A percentile compares a stretch with the other conserved stretches of the same genome.
phyloP scores from a whole-genome alignment of 108 stramenopile genomes.

The Fistulifera solaris region DNA sequence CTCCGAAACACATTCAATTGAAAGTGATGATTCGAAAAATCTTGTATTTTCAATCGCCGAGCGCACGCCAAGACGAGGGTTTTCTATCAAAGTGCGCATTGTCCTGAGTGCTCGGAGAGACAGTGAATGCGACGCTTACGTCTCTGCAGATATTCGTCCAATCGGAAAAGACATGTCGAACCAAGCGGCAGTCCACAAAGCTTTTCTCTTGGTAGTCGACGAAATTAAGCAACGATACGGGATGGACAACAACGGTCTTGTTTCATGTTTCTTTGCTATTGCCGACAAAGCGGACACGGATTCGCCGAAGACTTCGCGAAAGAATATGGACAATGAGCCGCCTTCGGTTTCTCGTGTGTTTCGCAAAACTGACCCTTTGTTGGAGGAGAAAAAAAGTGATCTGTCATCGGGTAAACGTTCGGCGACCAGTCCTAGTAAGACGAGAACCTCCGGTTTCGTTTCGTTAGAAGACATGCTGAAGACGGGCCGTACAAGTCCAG shows the following conservation, averaged over 20 bases:
- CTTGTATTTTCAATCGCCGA: slow-evolving; percentile 50
- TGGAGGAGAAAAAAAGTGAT: slow-evolving; percentile 13
- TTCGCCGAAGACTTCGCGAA: neutral
- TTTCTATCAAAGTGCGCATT: slow-evolving; percentile 60
- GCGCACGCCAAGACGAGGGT: slow-evolving; percentile 67
- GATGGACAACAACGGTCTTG: slow-evolving; percentile 45
- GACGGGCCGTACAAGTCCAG: slow-evolving; percentile 11
- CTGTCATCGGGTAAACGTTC: neutral
- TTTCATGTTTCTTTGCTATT: slow-evolving; percentile 29
- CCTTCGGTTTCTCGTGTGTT: slow-evolving; percentile 10
- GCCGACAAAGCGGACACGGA: slow-evolving; percentile 21
- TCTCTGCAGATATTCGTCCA: slow-evolving; percentile 60
- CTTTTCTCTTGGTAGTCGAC: slow-evolving; percentile 64
- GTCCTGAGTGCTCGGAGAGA: slow-evolving; percentile 34
- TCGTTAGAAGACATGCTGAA: slow-evolving; percentile 48
- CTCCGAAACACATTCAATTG: slow-evolving; percentile 64
- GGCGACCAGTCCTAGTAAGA: neutral
- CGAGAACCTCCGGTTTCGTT: slow-evolving; percentile 21
- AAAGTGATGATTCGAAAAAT: slow-evolving; percentile 53
- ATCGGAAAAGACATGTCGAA: slow-evolving; percentile 77
- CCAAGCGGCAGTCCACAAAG: slow-evolving; percentile 74
- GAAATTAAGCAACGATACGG: slow-evolving; percentile 69
- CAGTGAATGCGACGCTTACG: slow-evolving; percentile 38
- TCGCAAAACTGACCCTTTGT: slow-evolving; percentile 22
- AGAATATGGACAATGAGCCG: too few relatives aligned